phyloP scores from a whole-genome alignment of 176 grass and related monocot genomes.

The Stipa capillata region DNA sequence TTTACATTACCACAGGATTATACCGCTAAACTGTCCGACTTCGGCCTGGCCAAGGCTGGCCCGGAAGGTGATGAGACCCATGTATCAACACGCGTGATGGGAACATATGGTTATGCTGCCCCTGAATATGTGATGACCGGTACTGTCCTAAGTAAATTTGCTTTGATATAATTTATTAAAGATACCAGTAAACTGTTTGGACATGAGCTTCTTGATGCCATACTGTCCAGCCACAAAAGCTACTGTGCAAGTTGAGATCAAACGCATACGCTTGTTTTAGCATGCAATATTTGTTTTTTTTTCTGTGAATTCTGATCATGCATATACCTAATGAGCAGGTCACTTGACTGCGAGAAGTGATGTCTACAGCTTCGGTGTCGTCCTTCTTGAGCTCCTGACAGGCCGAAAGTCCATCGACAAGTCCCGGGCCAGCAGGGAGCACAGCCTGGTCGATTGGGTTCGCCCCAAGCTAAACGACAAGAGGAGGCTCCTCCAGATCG shows the following conservation, averaged over 20 bases:
- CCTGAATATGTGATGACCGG: slow-evolving; percentile 99
- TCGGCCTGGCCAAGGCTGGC: slow-evolving; percentile 95
- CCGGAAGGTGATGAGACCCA: slow-evolving; percentile 95
- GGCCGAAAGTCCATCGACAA: slow-evolving; percentile 92
- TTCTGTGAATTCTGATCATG: slow-evolving; percentile 3
- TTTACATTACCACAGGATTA: slow-evolving; percentile 65
- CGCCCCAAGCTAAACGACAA: slow-evolving; percentile 86
- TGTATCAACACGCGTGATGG: slow-evolving; percentile 95
- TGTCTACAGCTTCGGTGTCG: slow-evolving; percentile 91
- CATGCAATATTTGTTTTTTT: background rate
- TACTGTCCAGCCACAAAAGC: background rate
- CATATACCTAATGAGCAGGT: slow-evolving; percentile 36
- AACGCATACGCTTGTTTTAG: too few species aligned
- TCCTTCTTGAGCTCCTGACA: slow-evolving; percentile 87
- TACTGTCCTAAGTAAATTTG: slow-evolving; percentile 12
- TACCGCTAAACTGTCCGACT: slow-evolving; percentile 88
- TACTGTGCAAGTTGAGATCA: background rate
- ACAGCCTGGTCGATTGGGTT: slow-evolving; percentile 87
- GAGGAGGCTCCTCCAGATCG: slow-evolving; percentile 81
- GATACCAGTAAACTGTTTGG: background rate
- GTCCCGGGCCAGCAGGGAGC: slow-evolving; percentile 77
- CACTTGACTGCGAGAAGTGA: slow-evolving; percentile 97
- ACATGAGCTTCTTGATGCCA: background rate
- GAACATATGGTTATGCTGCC: slow-evolving; percentile 94
- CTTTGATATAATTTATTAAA: background rate